phyloP scores from a whole-genome alignment of 129 eudicot genomes.

The Flaveria sonorensis region DNA sequence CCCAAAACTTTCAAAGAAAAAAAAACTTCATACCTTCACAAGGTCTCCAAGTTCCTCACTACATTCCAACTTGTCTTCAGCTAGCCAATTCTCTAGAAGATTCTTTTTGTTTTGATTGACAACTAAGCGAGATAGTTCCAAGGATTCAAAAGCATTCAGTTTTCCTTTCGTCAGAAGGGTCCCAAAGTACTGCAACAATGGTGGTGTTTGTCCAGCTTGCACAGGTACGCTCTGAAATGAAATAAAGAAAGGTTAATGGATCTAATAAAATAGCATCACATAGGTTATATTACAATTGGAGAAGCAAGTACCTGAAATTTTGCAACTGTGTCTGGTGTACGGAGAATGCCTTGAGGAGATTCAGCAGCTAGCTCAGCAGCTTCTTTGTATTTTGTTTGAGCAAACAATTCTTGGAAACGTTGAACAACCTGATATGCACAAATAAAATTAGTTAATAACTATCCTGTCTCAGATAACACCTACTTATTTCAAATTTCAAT shows the following conservation, averaged over 20 bases:
- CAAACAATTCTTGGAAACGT: constrained; percentile 97
- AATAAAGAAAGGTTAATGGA: background rate
- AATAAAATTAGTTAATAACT: constrained; percentile 20
- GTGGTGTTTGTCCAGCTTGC: constrained; percentile 99
- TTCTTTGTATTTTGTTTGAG: constrained; percentile 98
- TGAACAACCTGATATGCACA: constrained; percentile 82
- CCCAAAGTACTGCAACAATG: constrained; percentile 94
- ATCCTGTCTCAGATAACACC: background rate
- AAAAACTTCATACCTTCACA: constrained; percentile 63
- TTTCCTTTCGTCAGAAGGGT: constrained; percentile 92
- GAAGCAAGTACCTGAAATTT: constrained; percentile 75
- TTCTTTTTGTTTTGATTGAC: constrained; percentile 98
- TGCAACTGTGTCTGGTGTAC: constrained; percentile 99
- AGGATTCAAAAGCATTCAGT: constrained; percentile 92
- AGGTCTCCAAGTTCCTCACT: constrained; percentile 99
- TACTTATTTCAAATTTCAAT: background rate
- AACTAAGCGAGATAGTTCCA: constrained; percentile 97
- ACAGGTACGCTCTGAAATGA: constrained; percentile 94
- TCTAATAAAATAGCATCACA: background rate
- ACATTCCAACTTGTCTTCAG: constrained; percentile 96
- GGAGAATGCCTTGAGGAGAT: constrained; percentile 97
- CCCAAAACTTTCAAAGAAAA: background rate
- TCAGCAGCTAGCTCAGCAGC: constrained; percentile 99
- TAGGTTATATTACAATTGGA: constrained; percentile 6
- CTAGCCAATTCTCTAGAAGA: constrained; percentile 95